Evolutionary conservation across 208 protist species (phyloP), one percentile per base, ranked within the genome.

Genomic region (Plasmodiophora brassicae): DNA sequence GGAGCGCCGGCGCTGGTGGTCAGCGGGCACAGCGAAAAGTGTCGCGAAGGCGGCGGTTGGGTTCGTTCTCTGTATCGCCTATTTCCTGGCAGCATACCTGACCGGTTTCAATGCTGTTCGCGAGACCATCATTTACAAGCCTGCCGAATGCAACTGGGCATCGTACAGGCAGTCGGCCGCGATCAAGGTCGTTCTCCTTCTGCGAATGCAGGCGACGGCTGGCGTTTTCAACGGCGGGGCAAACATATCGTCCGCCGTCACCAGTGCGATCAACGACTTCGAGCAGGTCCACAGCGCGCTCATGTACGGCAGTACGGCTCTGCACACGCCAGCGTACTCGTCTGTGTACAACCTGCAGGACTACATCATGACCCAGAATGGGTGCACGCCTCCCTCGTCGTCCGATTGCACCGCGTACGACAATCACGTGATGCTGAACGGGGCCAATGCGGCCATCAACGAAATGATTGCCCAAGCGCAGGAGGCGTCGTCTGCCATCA

Each of bases 301-400:
- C 10, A 32, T 78, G 20, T 32, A 5, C 32, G 65, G 65, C 32
- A 78, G 41, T 32, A 38, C 14, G 5, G 65, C 65, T 5, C 20
- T 78, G n/a, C 32, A 38, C 5, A 78, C 65, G 20, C 32, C n/a
- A 8, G 32, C 65, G 10, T n/a, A 44, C 5, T 14, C 32, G 32
- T 78, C 65, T n/a, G 5, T 78, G 5, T 78, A 78, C n/a, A 78
- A 78, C 41, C 65, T 78, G 20, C 65, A 78, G n/a, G 65, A 78
- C n/a, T n/a, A 78, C 41, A 78, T 78, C n/a, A 5, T 78, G n/a
- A 38, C 20, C n/a, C 10, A 32, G 5, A 78, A 78, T 78, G 65
- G 65, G 41, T 78, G 65, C 65, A 78, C 65, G 5, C 65, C 65
- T 5, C 65, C 65, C 10, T 44, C 65, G 41, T 78, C 32, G 65